These are phyloP conservation scores for Quercus lobata DNA, from an alignment of 331 rosid species.

Conservation along the genomic window DNA sequence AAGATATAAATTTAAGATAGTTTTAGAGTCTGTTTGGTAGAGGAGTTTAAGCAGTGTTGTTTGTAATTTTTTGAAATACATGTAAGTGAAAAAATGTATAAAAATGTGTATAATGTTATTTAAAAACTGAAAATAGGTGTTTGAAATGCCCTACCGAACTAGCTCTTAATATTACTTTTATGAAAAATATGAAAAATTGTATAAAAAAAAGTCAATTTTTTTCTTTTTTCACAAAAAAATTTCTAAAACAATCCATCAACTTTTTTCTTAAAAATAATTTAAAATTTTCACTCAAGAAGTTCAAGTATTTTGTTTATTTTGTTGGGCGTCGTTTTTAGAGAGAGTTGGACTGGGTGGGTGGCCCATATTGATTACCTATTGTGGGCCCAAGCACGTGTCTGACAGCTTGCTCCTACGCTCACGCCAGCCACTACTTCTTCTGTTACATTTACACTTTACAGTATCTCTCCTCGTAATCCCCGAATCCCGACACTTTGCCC, in stretches of 20 bases:
- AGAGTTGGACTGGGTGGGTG: slow-evolving; percentile 23
- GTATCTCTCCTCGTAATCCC: slow-evolving; percentile 30
- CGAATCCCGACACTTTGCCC: slow-evolving; percentile 21
- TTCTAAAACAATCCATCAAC: no score
- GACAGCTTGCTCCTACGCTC: slow-evolving; percentile 43
- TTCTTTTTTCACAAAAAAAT: no score
- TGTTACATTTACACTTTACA: slow-evolving; percentile 6
- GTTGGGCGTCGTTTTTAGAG: slow-evolving; percentile 33
- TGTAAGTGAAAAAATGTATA: no score
- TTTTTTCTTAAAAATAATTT: no score
- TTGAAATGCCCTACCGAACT: no score
- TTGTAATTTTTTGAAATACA: no score
- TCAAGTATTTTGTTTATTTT: neutral
- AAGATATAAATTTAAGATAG: accelerated
- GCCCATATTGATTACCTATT: slow-evolving; percentile 11
- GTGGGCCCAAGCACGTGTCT: slow-evolving; percentile 65
- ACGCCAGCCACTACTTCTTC: slow-evolving; percentile 30
- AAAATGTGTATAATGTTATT: no score
- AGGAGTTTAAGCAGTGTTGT: no score
- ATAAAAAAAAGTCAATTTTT: no score
- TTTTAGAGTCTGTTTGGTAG: no score
- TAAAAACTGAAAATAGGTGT: no score
- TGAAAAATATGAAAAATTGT: no score
- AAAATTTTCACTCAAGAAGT: slow-evolving; percentile 18
- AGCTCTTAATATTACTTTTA: accelerated